phyloP scores from a whole-genome alignment of 768 basidiomycete species.

The Leccinum truebloodii region DNA sequence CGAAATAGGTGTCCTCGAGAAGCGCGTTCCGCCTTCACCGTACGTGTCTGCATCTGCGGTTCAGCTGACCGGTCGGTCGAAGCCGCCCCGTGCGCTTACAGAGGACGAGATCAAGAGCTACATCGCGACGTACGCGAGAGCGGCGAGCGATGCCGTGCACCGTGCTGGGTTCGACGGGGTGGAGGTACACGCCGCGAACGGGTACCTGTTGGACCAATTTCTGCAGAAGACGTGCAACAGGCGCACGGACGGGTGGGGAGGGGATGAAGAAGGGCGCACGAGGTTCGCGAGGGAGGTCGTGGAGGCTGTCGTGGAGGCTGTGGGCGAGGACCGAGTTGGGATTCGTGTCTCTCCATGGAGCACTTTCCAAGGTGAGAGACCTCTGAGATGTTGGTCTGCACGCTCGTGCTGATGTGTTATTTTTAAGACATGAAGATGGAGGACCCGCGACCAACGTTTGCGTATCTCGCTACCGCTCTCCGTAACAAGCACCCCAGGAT shows the following conservation, averaged over 20 bases:
- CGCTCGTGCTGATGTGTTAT: not conserved
- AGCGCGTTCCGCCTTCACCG: not conserved
- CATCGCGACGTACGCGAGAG: not conserved
- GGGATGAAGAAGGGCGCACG: not conserved
- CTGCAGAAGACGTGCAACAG: not conserved
- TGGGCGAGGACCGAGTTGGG: not conserved
- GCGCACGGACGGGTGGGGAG: not conserved
- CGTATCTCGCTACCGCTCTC: not conserved
- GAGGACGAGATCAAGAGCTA: not conserved
- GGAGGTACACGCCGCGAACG: not conserved
- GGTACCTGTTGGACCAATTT: not conserved
- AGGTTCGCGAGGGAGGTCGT: not conserved
- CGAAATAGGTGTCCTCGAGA: not conserved
- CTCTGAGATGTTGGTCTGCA: not conserved
- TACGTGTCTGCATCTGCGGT: not conserved
- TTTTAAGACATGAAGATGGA: slow-evolving; percentile 1
- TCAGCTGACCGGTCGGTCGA: not conserved
- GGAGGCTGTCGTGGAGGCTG: not conserved
- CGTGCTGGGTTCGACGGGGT: not conserved
- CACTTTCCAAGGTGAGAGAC: not conserved
- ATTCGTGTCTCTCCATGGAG: not conserved
- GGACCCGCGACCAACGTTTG: not conserved
- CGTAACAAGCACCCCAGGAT: not conserved
- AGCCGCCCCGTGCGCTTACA: not conserved
- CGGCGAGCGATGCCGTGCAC: not conserved